A percentile compares a stretch with the other conserved stretches of the same genome.
Conservation (phyloP, 2,329 filamentous ascomycete species). For the Arthrobotrys sphaeroides region DNA sequence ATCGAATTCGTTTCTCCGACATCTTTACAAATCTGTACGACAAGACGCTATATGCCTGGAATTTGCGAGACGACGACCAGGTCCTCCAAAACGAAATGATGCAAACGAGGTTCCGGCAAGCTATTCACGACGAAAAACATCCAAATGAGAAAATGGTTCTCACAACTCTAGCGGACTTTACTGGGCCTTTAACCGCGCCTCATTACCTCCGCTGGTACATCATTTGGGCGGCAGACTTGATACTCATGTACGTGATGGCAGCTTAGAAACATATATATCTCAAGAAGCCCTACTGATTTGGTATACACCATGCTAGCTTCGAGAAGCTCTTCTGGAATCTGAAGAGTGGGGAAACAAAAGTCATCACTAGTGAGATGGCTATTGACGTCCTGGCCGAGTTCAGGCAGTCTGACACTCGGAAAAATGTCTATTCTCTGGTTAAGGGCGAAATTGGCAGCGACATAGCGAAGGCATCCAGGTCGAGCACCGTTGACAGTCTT, state of each 20-base stretch:
- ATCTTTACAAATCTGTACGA: not conserved
- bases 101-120: slow-evolving; percentile 1
- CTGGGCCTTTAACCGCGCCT: not conserved
- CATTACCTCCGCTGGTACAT: not conserved
- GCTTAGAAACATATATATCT: not conserved
- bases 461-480: not conserved
- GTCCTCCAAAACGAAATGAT: not conserved
- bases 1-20: not conserved
- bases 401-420: not conserved
- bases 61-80: not conserved
- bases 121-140: not conserved
- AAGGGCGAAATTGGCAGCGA: not conserved
- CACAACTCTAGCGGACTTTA: not conserved
- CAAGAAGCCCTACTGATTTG: not conserved
- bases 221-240: not conserved
- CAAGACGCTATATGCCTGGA: not conserved
- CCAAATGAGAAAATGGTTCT: not conserved
- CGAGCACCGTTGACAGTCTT: not conserved
- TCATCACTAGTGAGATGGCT: not conserved
- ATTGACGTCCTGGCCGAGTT: not conserved
- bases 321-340: slow-evolving; percentile 1
- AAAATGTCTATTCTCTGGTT: not conserved
- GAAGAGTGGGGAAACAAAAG: not conserved
- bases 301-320: not conserved
- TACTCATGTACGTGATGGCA: not conserved